Evolutionary conservation across 768 basidiomycete species (phyloP).

Genomic region (Phaffia australis): DNA sequence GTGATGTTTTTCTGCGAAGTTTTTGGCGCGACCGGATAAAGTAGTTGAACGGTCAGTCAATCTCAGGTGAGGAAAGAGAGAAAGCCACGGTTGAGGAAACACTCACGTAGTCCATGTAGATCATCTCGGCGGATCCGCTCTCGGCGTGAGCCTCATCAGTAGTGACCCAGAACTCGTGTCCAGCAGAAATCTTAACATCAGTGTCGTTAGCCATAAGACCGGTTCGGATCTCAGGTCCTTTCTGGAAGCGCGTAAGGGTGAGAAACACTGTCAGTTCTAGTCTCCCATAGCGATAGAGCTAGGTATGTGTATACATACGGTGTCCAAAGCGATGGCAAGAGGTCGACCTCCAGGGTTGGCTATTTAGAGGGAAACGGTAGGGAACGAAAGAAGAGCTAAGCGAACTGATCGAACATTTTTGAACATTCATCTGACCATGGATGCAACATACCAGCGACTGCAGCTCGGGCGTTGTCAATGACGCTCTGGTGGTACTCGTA

Average conservation of each 20-base stretch:
- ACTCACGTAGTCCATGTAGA: constrained; percentile 90
- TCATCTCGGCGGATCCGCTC: constrained; percentile 64
- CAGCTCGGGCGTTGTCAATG: constrained; percentile 89
- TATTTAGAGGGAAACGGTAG: constrained; percentile 32
- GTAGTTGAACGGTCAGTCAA: not conserved
- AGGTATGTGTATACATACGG: constrained; percentile 47
- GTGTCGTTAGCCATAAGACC: constrained; percentile 75
- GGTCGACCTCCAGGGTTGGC: constrained; percentile 71
- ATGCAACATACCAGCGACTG: constrained; percentile 56
- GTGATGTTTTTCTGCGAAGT: constrained; percentile 63
- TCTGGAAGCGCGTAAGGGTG: constrained; percentile 44
- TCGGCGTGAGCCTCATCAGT: constrained; percentile 73
- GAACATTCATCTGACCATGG: not conserved
- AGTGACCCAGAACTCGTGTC: constrained; percentile 85
- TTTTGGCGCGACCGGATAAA: not conserved
- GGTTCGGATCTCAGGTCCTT: constrained; percentile 99
- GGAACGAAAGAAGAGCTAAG: not conserved
- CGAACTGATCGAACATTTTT: not conserved
- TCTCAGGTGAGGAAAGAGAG: not conserved
- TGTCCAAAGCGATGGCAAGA: constrained; percentile 94
- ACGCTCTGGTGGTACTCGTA: constrained; percentile 99
- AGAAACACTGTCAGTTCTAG: not conserved
- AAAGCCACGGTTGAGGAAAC: not conserved
- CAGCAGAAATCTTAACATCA: constrained; percentile 79
- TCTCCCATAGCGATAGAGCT: not conserved